Base-by-base conservation (phyloP, 106 monocot genomes). In the Allium fistulosum region DNA sequence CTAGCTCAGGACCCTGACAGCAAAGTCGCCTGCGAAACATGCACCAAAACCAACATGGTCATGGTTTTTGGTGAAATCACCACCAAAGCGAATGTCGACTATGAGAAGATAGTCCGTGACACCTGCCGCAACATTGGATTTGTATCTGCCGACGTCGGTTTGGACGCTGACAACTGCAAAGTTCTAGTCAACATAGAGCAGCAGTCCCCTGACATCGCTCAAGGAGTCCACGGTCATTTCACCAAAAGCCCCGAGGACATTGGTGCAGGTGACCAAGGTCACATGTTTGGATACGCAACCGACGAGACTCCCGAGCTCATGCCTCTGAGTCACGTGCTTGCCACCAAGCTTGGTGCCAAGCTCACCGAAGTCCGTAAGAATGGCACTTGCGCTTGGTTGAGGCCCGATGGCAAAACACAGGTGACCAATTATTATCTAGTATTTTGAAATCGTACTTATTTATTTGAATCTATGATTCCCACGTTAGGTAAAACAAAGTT, bases 21-120 rank as follows among this genome's bases (percentile, higher is more conserved):
- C 77, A 84, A 77, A 70, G 84, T 84, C 3, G 84, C 84, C 8
- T 84, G 84, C 48, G 84, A 84, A 72, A 84, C 84, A 48, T 84
- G 84, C 77, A 61, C 80, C 57, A 80, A 80, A 74, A 80, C 80
- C 48, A 77, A 80, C 84, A 80, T 77, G 83, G 83, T 83, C 52
- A 79, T 83, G 83, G 79, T 83, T 28, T 83, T 83, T 28, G 83
- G 83, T 4, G 84, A 84, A 74, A 84, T 84, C 84, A 84, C 84
- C 59, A 84, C 80, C 77, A 84, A 84, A 67, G 84, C 80, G 14
- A 49, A 74, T 7, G 81, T 78, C 26, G 85, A 85, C 75, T 85
- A 85, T 12, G 85, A 85, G 81, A 85, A 85, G 69, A 78, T 85
- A 2, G 85, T 81, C 51, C 77, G 85, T 9, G 79, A 81, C 72